phyloP scores from a whole-genome alignment of 2,329 filamentous ascomycete genomes.

The Apiospora kogelbergensis region DNA sequence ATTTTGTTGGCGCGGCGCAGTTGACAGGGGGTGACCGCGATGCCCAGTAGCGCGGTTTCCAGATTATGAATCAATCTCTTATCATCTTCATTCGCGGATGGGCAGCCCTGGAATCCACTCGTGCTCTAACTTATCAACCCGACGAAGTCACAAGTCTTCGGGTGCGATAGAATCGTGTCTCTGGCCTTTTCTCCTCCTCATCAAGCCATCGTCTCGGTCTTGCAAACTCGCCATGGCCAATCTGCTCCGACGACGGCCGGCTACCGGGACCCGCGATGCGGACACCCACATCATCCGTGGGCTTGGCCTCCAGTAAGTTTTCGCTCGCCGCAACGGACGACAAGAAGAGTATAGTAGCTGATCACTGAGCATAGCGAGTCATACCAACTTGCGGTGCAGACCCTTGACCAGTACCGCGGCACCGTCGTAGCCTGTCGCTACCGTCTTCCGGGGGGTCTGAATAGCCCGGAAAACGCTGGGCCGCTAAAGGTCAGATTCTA shows the following conservation, averaged over 20 bases:
- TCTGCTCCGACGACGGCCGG: background rate
- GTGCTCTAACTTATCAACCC: background rate
- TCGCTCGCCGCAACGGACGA: no score
- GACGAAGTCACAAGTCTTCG: background rate
- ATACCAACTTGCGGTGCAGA: slow-evolving; percentile 1
- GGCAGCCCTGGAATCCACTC: background rate
- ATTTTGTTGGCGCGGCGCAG: no score
- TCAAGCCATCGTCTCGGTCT: background rate
- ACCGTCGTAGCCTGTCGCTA: slow-evolving; percentile 8
- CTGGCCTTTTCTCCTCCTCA: background rate
- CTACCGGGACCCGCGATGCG: background rate
- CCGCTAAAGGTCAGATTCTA: slow-evolving; percentile 11
- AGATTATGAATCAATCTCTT: background rate
- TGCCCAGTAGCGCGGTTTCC: background rate
- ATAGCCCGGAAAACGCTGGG: background rate
- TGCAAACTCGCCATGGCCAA: background rate
- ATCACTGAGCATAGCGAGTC: background rate
- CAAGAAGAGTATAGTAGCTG: background rate
- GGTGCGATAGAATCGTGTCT: background rate
- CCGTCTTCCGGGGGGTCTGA: background rate
- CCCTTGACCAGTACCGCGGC: background rate
- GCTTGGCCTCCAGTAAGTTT: background rate
- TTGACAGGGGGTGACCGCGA: background rate
- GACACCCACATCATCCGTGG: background rate
- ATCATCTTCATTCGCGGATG: background rate